phyloP scores from a whole-genome alignment of 2,329 filamentous ascomycete species.

The Emmonsiellopsis sp. region DNA sequence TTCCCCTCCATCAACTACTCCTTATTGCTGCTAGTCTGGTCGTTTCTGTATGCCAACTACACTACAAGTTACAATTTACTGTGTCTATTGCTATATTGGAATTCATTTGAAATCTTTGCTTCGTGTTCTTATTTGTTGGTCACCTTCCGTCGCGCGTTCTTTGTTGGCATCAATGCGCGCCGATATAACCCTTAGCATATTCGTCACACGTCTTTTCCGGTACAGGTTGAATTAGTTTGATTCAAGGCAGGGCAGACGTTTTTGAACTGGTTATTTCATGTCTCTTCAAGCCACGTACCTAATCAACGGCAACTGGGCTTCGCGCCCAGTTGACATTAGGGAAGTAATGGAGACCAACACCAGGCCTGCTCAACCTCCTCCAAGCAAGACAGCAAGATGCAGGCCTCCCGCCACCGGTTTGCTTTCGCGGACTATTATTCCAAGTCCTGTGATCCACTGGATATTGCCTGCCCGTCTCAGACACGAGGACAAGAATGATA shows the following conservation, averaged over 20 bases:
- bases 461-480: conserved; percentile 74
- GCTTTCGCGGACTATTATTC: conserved; percentile 67
- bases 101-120: no score
- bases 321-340: conserved; percentile 11
- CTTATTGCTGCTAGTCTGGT: no score
- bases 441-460: conserved; percentile 65
- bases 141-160: no score
- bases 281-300: conserved; percentile 13
- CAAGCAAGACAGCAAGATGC: conserved; percentile 14
- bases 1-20: no score
- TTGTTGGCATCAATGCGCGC: no score
- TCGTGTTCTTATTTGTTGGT: no score
- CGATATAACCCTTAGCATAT: no score
- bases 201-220: no score
- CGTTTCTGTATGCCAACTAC: no score
- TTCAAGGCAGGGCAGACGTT: background rate
- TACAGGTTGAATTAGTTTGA: no score
- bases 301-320: conserved; percentile 12
- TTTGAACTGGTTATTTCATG: conserved; percentile 5
- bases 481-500: conserved; percentile 62
- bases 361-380: conserved; percentile 8
- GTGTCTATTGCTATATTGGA: no score
- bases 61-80: no score
- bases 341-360: conserved; percentile 11
- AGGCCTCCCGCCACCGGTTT: conserved; percentile 56